Base-by-base conservation (phyloP, 176 grass and related monocot genomes). In the Stipa capillata region DNA sequence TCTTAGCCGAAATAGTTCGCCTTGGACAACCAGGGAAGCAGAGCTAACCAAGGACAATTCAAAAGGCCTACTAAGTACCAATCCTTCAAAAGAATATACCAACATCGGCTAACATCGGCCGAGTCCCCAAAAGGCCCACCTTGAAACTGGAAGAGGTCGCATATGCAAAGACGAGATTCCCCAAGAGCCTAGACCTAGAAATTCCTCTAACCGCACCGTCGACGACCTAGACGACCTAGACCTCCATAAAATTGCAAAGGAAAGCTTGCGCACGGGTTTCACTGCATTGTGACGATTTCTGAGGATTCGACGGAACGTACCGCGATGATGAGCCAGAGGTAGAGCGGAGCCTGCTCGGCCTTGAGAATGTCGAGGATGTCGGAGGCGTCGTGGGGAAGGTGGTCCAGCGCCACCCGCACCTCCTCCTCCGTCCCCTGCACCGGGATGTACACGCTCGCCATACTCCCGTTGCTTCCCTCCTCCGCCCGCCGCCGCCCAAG, bases 401-500 rank as follows among this genome's bases (percentile, higher is more conserved):
- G 87, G 82, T 97, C 94, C 65, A 97, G 63, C 68, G 89, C 89
- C 76, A 97, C 91, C 47, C 83, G 79, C 20, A 97, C 94, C 89
- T 97, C 94, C 89, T 97, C 94, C 87, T 90, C 94, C 68, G 94
- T 92, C n/a, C 93, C 93, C 86, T 97, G 94, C 25, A 97, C 91
- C 31, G 94, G 94, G 57, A 97, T 94, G 79, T 94, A 97, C 18
- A 94, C 87, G 81, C 85, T 90, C 69, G 89, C 89, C 83, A 87
- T 89, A 79, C 68, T 78, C 79, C 86, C 79, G 16, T 39, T 15
- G 53, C 63, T 69, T 56, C 71, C 16, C 56, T 72, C 65, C 32
- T n/a, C 45, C 42, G 45, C 6, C 8, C 52, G 71, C 41, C 49
- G 63, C 53, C 52, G 61, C 16, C 31, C 42, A 20, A 50, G 63